phyloP scores from a whole-genome alignment of 164 flowering plant genomes.

The Saururus chinensis region DNA sequence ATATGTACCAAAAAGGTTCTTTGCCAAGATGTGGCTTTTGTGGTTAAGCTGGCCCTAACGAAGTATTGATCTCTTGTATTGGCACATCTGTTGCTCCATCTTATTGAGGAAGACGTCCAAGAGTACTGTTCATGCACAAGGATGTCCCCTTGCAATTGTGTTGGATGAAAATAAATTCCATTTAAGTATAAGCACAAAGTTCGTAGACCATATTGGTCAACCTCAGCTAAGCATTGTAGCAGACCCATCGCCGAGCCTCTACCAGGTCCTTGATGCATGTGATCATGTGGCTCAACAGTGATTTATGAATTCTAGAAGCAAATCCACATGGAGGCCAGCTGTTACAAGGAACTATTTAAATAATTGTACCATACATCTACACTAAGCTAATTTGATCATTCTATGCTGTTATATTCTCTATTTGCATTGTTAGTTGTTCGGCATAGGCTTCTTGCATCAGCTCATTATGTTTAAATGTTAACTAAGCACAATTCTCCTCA shows the following conservation, averaged over 20 bases:
- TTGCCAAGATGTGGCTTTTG: slow-evolving; percentile 11
- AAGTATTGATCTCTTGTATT: slow-evolving; percentile 45
- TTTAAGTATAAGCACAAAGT: slow-evolving; percentile 68
- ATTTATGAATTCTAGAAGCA: slow-evolving; percentile 53
- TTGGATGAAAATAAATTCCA: slow-evolving; percentile 49
- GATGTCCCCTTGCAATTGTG: slow-evolving; percentile 37
- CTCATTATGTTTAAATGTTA: no score
- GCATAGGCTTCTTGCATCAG: no score
- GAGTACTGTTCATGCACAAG: slow-evolving; percentile 40
- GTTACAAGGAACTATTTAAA: slow-evolving; percentile 36
- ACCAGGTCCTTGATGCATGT: slow-evolving; percentile 57
- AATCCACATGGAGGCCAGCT: slow-evolving; percentile 74
- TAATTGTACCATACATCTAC: slow-evolving; percentile 56
- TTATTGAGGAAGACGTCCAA: slow-evolving; percentile 28
- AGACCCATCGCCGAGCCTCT: slow-evolving; percentile 42
- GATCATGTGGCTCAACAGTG: slow-evolving; percentile 43
- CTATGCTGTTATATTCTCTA: no score
- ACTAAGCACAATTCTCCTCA: no score
- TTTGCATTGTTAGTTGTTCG: no score
- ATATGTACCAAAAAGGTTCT: slow-evolving; percentile 16
- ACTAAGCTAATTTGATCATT: slow-evolving; percentile 38
- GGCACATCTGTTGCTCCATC: slow-evolving; percentile 37
- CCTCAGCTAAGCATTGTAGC: slow-evolving; percentile 72
- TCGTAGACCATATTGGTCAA: slow-evolving; percentile 60
- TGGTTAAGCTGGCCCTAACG: slow-evolving; percentile 32